Evolutionary conservation across 2,329 filamentous ascomycete genomes (phyloP), one percentile per base, ranked within the genome.

Genomic region (Fusarium beomiforme): DNA sequence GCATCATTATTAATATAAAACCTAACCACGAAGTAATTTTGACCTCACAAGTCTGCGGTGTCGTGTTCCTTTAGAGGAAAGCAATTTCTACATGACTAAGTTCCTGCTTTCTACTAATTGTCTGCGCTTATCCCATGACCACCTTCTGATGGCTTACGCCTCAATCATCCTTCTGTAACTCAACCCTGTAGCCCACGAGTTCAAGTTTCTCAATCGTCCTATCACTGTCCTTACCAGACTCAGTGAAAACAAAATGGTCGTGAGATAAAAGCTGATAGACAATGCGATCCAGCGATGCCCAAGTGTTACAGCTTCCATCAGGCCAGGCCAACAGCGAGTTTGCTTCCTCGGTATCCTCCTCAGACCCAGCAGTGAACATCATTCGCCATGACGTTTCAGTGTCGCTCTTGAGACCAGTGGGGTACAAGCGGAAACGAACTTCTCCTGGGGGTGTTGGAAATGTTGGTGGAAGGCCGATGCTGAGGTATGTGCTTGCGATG

Each of bases 371-470:
- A 0, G 50, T 42, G 3, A 2, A 34, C 44, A 69, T 55, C 7
- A 60, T 49, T 1, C 67, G 34, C 67, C 67, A 70, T 0, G 66
- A 70, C 1, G 66, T 39, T 5, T 70, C 53, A 0, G 41, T 47
- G 11, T 57, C 44, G 0, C 42, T 66, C 24, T 54, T 12, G 0
- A 70, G 65, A 1, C 37, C 47, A 0, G 44, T 70, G 0, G 67
- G 67, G 4, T 70, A 70, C 2, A 70, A 10, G 0, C 66, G 67
- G 14, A 70, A 70, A 11, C 66, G 66, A 1, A 70, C 39, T 1
- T 49, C 9, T 2, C 60, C 67, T 0, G 29, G 23, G 0, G 60
- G 66, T 0, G 60, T 24, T 0, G 66, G 67, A 16, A 70, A 55
- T 2, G 9, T 14, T 3, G 67, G 67, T 2, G 50, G 47, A 1